A percentile compares a stretch with the other conserved stretches of the same genome.
Evolutionary conservation across 73 alveolate genomes (phyloP).

Genomic region (Paramecium sexaurelia): DNA sequence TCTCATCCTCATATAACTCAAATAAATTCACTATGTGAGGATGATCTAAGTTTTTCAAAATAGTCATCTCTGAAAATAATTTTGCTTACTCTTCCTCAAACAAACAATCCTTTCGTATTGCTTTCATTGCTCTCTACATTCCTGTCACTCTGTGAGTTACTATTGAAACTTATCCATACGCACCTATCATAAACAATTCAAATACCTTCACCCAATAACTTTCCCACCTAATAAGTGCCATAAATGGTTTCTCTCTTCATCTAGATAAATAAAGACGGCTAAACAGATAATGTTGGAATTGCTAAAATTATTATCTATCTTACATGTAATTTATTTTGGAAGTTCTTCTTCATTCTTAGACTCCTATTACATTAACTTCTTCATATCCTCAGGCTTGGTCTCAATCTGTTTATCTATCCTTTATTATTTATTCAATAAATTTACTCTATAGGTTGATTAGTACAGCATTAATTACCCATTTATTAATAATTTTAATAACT

Average conservation of each 20-base stretch:
- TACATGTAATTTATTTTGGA: neutral
- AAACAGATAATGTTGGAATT: neutral
- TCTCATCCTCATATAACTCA: conserved; percentile 64
- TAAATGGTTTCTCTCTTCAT: conserved; percentile 52
- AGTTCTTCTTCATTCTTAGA: neutral
- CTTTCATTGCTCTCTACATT: conserved; percentile 86
- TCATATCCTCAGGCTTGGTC: neutral
- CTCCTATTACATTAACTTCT: neutral
- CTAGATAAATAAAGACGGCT: neutral
- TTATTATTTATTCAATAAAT: neutral
- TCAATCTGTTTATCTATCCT: neutral
- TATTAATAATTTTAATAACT: neutral
- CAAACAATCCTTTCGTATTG: conserved; percentile 80
- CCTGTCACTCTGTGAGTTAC: conserved; percentile 78
- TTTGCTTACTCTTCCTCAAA: conserved; percentile 60
- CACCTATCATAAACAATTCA: conserved; percentile 33
- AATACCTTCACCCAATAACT: conserved; percentile 34
- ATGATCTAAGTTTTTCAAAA: conserved; percentile 62
- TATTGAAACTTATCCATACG: conserved; percentile 88
- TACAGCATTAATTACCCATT: conserved; percentile 7
- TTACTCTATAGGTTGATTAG: neutral
- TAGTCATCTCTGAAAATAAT: conserved; percentile 78
- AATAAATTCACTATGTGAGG: conserved; percentile 61
- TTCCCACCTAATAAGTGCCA: conserved; percentile 22
- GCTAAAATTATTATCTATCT: neutral